These are phyloP conservation scores for Acer yangbiense DNA, from an alignment of 345 rosid genomes.

Conservation along the genomic window DNA sequence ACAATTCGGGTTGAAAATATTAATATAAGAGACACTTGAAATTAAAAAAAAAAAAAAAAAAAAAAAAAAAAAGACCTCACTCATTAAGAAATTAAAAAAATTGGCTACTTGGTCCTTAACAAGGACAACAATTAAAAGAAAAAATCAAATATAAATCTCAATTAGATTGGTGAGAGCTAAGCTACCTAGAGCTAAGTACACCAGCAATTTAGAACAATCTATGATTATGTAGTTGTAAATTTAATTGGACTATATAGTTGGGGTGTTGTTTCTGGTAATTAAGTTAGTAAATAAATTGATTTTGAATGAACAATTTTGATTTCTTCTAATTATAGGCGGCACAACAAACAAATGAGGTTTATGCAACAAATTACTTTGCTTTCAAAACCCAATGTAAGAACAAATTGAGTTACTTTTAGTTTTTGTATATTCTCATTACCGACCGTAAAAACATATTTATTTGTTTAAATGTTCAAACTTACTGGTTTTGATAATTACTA, in stretches of 20 bases:
- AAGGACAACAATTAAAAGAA: no score
- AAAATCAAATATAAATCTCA: no score
- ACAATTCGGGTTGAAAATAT: no score
- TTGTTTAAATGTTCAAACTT: not conserved
- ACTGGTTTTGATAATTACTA: not conserved
- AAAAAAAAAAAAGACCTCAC: no score
- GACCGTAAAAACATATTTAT: not conserved
- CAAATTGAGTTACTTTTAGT: conserved; percentile 3
- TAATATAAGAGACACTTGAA: no score
- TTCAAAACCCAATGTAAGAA: no score
- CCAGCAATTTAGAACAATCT: no score
- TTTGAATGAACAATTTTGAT: conserved; percentile 9
- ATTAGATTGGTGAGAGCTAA: no score
- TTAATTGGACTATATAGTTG: not conserved
- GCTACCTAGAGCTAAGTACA: no score
- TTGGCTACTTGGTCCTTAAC: no score
- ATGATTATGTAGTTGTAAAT: not conserved
- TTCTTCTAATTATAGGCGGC: conserved; percentile 63
- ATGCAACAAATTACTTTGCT: conserved; percentile 43
- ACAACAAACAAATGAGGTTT: conserved; percentile 93
- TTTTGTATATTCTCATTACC: not conserved
- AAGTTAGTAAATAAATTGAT: conserved; percentile 7
- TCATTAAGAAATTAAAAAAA: no score
- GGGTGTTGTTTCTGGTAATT: not conserved
- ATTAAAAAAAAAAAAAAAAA: no score